Conservation (phyloP, 2,329 filamentous ascomycete species). For the Monilinia vaccinii-corymbosi region DNA sequence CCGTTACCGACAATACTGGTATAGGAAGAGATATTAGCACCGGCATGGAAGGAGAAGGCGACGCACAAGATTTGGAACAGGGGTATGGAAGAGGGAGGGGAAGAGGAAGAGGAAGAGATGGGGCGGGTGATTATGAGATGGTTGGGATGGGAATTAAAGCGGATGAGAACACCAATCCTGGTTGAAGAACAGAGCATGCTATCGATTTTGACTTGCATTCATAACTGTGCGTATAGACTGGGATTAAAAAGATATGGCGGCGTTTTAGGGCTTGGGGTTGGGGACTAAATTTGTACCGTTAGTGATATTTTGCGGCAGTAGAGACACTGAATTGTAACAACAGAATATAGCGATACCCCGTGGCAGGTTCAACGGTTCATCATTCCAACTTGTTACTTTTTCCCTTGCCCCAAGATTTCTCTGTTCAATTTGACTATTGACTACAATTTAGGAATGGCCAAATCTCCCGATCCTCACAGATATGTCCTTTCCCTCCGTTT, state of each 20-base stretch:
- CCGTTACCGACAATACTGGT: conserved; percentile 15
- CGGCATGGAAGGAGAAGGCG: conserved; percentile 15
- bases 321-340: conserved; percentile 13
- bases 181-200: conserved; percentile 7
- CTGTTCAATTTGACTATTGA: neutral
- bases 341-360: conserved; percentile 18
- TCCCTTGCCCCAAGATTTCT: neutral
- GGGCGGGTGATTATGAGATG: conserved; percentile 58
- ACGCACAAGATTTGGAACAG: conserved; percentile 21
- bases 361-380: conserved; percentile 11
- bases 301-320: neutral
- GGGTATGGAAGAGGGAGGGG: conserved; percentile 40
- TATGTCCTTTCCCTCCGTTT: conserved; percentile 22
- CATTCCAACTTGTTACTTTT: conserved; percentile 12
- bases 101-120: conserved; percentile 44
- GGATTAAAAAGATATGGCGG: conserved; percentile 5
- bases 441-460: neutral
- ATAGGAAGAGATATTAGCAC: conserved; percentile 14
- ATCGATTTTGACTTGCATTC: neutral
- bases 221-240: conserved; percentile 15
- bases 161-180: conserved; percentile 18
- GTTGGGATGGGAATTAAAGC: conserved; percentile 39
- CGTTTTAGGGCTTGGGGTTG: neutral
- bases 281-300: neutral
- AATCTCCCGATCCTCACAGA: conserved; percentile 13